Base-by-base conservation (phyloP, 2,329 filamentous ascomycete genomes). In the Cordyceps cateniannulata region DNA sequence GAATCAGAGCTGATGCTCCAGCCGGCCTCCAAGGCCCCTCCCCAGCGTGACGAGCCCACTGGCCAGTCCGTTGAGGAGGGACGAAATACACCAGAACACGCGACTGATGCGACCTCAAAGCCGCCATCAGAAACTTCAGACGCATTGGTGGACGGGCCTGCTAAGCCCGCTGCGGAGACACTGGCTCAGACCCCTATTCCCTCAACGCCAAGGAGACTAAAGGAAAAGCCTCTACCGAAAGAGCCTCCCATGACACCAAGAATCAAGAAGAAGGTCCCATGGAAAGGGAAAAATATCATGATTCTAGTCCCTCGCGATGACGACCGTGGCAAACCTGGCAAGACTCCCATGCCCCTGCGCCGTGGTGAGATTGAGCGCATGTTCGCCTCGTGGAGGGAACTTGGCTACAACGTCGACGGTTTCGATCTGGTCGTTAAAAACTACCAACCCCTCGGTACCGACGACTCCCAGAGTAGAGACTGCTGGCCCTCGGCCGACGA, bases 231-330 rank as follows among this genome's bases (percentile, higher is more conserved):
- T 48, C 65, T 75, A 16, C 71, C 74, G 1, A 76, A 74, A 57
- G 75, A 76, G 27, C 69, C 74, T 6, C 71, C 74, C 3, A 71
- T 75, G 51, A 82, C 82, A 6, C 83, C 84, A n/a, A 77, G 84
- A 14, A 64, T 83, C 8, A 90, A 83, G 75, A 92, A 89, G 71
- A 90, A 87, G 74, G 79, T 93, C 2, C 80, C 82, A 50, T 92
- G 89, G 88, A 88, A 82, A 68, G 87, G 87, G 61, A 92, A 91
- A 75, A 86, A 84, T 62, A 90, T 91, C 58, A 73, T 90, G 67
- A 85, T 93, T 48, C 77, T 86, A 27, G 75, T 93, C 22, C 90
- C 89, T 6, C 76, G 82, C 50, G 85, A 90, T 63, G 86, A 89
- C 57, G 80, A 84, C 58, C 81, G 87, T 65, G 88, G 88, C 22